Evolutionary conservation across 164 flowering plant genomes (phyloP).

Genomic region (Vitis rupestris): DNA sequence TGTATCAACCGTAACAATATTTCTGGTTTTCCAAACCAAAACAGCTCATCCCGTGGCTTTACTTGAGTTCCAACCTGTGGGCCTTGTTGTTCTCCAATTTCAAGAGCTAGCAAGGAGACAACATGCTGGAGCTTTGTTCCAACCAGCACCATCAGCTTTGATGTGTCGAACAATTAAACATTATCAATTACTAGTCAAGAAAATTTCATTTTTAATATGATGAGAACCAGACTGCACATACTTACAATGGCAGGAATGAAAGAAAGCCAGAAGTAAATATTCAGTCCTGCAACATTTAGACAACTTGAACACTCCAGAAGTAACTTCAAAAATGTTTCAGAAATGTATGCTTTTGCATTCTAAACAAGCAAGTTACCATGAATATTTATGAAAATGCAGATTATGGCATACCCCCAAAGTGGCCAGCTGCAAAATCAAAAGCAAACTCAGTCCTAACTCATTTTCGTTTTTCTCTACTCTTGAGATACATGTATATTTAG

Average conservation of each 20-base stretch:
- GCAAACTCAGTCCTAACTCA: background rate
- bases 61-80: slow-evolving; percentile 50
- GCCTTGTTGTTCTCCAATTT: slow-evolving; percentile 60
- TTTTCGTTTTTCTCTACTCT: background rate
- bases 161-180: slow-evolving; percentile 9
- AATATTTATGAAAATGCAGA: slow-evolving; percentile 84
- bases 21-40: slow-evolving; percentile 91
- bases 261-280: slow-evolving; percentile 94
- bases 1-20: slow-evolving; percentile 75
- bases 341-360: background rate
- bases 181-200: background rate
- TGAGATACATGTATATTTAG: background rate
- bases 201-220: background rate
- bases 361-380: slow-evolving; percentile 58
- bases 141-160: slow-evolving; percentile 82
- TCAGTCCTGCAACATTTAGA: slow-evolving; percentile 58
- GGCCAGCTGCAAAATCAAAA: slow-evolving; percentile 69
- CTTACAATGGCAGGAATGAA: slow-evolving; percentile 92
- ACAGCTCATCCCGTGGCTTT: slow-evolving; percentile 84
- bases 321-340: background rate
- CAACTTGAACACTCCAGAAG: slow-evolving; percentile 1
- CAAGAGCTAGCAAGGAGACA: slow-evolving; percentile 85
- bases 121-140: slow-evolving; percentile 97
- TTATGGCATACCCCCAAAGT: slow-evolving; percentile 88
- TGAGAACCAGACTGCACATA: slow-evolving; percentile 1